Conservation (phyloP, 805 yeast species). For the Ogataea pignaliae region DNA sequence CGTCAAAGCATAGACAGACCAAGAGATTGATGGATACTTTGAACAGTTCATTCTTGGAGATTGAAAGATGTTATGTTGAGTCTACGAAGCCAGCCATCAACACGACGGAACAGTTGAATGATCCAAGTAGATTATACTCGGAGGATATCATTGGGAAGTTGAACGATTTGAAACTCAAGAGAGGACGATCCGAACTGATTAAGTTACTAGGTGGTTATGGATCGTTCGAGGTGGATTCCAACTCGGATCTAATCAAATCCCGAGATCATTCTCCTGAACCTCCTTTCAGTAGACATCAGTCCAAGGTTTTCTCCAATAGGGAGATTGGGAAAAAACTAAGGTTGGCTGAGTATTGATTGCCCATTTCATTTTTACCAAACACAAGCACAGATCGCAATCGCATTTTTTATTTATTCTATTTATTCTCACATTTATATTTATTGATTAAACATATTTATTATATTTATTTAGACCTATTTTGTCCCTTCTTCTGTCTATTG, state of each 20-base stretch:
- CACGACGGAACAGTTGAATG: background rate
- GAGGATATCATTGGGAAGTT: constrained; percentile 18
- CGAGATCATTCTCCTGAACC: constrained; percentile 60
- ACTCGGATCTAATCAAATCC: constrained; percentile 52
- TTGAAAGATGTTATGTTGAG: constrained; percentile 44
- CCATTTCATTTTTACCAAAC: background rate
- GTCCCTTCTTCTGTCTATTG: background rate
- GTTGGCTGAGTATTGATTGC: constrained; percentile 51
- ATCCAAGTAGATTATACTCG: constrained; percentile 8
- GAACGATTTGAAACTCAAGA: constrained; percentile 13
- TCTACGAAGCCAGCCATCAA: constrained; percentile 17
- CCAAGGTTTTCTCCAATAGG: constrained; percentile 28
- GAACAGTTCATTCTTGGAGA: constrained; percentile 56
- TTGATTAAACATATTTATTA: background rate
- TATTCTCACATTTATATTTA: background rate
- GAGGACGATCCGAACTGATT: constrained; percentile 26
- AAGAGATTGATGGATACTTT: constrained; percentile 68
- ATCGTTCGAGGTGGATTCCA: constrained; percentile 61
- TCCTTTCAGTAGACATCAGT: constrained; percentile 22
- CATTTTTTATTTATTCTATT: background rate
- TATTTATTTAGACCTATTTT: background rate
- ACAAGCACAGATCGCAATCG: no score
- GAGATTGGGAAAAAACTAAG: constrained; percentile 65
- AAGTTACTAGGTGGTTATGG: constrained; percentile 78
- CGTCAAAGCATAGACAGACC: constrained; percentile 88